Evolutionary conservation across 208 protist species (phyloP), one percentile per base, ranked within the genome.

Genomic region (Trypanosoma platydactyli): DNA sequence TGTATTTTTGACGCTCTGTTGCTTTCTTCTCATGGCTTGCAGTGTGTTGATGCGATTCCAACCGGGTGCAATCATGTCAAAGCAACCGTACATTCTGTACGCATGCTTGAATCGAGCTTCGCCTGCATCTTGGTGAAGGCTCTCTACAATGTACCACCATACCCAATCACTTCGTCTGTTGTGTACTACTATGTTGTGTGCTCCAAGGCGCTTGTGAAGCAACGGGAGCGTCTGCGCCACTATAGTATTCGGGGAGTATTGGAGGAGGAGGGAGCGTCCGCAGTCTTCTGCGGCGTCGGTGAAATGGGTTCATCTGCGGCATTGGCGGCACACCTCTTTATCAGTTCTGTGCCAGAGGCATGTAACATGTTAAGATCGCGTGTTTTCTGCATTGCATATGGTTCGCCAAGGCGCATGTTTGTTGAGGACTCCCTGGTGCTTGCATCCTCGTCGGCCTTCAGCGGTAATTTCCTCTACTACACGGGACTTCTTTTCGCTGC

Each of bases 341-440:
- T 88, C n/a, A 75, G 73, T 20, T 56, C 59, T 16, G 5, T 79
- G 63, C 57, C 71, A 63, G 45, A 69, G 29, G 29, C 52, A 33
- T 58, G 11, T 45, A 45, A 12, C 29, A 18, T n/a, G 7, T 54
- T 51, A 54, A 68, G 52, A 29, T 63, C 22, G 29, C 50, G 59
- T 44, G 57, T 90, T 20, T 77, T 88, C 46, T 91, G 81, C 71
- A 79, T 88, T 57, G 75, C 73, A 33, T 88, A 81, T 59, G 84
- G 81, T 16, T 73, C 81, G 3, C 71, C 79, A 13, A 60, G 77
- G 9, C 33, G 66, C 16, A 64, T 78, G 62, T 59, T 78, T 73
- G n/a, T 65, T 41, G 61, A 62, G 76, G 56, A 85, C 51, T 67
- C 41, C 12, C 59, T 68, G 12, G 41, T 81, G 48, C 68, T 84